These are phyloP conservation scores for Debaryomyces coudertii DNA, from an alignment of 1,139 yeast species.

Conservation along the genomic window DNA sequence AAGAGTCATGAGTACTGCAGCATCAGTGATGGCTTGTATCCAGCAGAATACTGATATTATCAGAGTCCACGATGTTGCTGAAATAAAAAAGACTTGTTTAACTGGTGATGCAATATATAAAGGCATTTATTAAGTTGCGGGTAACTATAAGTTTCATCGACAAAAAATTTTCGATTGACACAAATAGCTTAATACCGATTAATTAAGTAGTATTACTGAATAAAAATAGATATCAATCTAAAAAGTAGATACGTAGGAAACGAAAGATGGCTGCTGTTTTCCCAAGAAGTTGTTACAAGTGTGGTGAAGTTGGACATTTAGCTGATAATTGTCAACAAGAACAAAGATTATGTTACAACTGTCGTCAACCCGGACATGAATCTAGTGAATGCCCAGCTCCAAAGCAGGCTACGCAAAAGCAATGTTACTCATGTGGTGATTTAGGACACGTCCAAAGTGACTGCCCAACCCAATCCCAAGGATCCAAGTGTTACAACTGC, in stretches of 20 bases:
- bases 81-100: conserved; percentile 61
- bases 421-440: conserved; percentile 86
- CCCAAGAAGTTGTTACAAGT: conserved; percentile 87
- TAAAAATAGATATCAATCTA: conserved; percentile 2
- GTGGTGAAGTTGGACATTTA: conserved; percentile 91
- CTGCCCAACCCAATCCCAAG: conserved; percentile 58
- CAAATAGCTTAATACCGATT: conserved; percentile 7
- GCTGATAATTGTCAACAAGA: conserved; percentile 85
- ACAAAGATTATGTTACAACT: conserved; percentile 89
- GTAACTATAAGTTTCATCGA: conserved; percentile 10
- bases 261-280: conserved; percentile 59
- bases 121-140: conserved; percentile 22
- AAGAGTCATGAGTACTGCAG: conserved; percentile 76
- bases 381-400: conserved; percentile 87
- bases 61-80: conserved; percentile 83
- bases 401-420: conserved; percentile 79
- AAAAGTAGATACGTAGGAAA: conserved; percentile 11
- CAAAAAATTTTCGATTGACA: conserved; percentile 11
- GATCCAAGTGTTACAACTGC: conserved; percentile 55
- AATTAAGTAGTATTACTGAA: conserved; percentile 2
- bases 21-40: conserved; percentile 73
- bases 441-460: conserved; percentile 72
- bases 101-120: conserved; percentile 82
- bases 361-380: conserved; percentile 89
- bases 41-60: conserved; percentile 79